A percentile compares a stretch with the other conserved stretches of the same genome.
These are phyloP conservation scores for Naganishia antarctica DNA, from an alignment of 768 basidiomycete genomes.

Conservation along the genomic window DNA sequence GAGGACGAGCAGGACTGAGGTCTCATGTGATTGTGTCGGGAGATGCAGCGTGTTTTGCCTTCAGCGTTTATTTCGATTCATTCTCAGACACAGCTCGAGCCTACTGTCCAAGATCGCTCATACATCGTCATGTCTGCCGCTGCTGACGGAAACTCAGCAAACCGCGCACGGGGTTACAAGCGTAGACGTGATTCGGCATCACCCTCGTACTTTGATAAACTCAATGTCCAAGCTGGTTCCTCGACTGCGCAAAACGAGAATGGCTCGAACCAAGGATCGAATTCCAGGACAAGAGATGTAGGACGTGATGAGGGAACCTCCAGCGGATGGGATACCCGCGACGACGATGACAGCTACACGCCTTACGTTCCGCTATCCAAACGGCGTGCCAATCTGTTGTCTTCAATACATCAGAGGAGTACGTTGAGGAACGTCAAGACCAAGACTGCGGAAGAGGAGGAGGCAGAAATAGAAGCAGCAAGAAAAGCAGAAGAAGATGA, in stretches of 20 bases:
- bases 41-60: too few relatives aligned
- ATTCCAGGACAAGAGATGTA: neutral
- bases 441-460: conserved; percentile 55
- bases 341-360: conserved; percentile 56
- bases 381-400: conserved; percentile 72
- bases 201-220: conserved; percentile 8
- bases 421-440: conserved; percentile 57
- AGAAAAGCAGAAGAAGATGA: conserved; percentile 71
- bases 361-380: conserved; percentile 85
- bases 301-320: conserved; percentile 23
- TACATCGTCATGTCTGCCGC: neutral
- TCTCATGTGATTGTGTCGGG: too few relatives aligned
- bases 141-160: conserved; percentile 7
- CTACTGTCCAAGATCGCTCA: neutral
- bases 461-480: conserved; percentile 51
- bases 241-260: neutral
- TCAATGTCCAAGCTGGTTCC: neutral
- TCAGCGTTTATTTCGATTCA: too few relatives aligned
- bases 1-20: too few relatives aligned
- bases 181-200: conserved; percentile 24
- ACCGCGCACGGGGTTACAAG: conserved; percentile 21
- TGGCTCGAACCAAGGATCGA: neutral
- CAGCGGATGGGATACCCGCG: conserved; percentile 11
- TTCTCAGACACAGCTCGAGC: too few relatives aligned
- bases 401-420: conserved; percentile 57